phyloP scores from a whole-genome alignment of 1,139 yeast genomes.

The Debaryomycetaceae sp. region DNA sequence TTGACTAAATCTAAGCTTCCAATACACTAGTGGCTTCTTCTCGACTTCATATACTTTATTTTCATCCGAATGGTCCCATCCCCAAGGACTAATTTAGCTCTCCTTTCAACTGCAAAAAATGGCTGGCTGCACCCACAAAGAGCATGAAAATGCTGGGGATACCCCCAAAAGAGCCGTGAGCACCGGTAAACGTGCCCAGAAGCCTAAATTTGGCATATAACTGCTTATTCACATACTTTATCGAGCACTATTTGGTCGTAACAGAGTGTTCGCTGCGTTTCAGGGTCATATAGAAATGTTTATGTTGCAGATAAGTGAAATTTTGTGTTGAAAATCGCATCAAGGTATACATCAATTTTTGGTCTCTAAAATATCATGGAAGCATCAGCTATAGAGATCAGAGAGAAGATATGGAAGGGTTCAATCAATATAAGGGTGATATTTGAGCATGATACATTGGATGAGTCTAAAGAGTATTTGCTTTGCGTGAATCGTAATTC shows the following conservation, averaged over 20 bases:
- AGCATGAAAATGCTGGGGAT: neutral
- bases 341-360: neutral
- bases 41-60: too few relatives aligned
- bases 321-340: neutral
- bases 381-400: conserved; percentile 16
- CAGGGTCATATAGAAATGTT: neutral
- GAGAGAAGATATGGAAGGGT: conserved; percentile 54
- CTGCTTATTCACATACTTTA: too few relatives aligned
- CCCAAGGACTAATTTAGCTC: neutral
- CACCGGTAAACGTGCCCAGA: neutral
- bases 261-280: neutral
- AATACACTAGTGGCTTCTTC: too few relatives aligned
- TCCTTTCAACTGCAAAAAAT: neutral
- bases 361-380: neutral
- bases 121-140: neutral
- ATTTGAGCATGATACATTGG: conserved; percentile 10
- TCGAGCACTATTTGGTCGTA: too few relatives aligned
- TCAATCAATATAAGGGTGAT: conserved; percentile 42
- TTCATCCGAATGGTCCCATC: too few relatives aligned
- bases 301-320: neutral
- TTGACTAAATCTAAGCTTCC: neutral
- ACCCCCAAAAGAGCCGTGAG: neutral
- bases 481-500: conserved; percentile 40
- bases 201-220: neutral
- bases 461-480: conserved; percentile 18